Base-by-base conservation (phyloP, 352 stramenopile genomes). In the Phytophthora ramorum region DNA sequence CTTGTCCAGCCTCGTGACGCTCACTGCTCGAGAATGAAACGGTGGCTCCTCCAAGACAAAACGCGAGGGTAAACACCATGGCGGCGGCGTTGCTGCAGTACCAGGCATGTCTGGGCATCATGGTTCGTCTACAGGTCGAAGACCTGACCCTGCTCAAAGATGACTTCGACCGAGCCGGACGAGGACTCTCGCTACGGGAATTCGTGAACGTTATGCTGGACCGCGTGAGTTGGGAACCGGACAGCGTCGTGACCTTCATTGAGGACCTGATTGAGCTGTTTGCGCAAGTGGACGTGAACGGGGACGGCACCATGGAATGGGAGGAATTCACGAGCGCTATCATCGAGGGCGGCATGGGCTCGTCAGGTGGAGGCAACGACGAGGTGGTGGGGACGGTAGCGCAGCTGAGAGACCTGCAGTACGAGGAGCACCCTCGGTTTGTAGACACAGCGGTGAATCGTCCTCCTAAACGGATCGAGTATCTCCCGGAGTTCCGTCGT, bases 271-370 rank as follows among this genome's bases (percentile, higher is more conserved):
- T 91, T 7, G 86, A 94, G 63, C 71, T 94, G 1, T 94, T 92
- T 32, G 77, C 76, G 6, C 82, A 92, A 45, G 82, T 94, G 24
- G 86, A 91, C 45, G 84, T 92, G 53, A 92, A 92, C 26, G 83
- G 83, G 10, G 83, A 92, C 60, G 86, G 86, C 20, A 79, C 78
- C 9, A 94, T 92, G 86, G 81, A 89, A 49, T 94, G 86, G 86
- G 86, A 94, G 26, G 86, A 94, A 62, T 94, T 94, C 48, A 94
- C 86, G 30, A 89, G 77, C 24, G 83, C 84, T 7, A 90, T 94
- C 51, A 92, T 94, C 51, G 86, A 94, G 58, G 83, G 79, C 24
- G 84, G 86, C 54, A 92, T 94, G 85, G 73, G 83, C 10, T 76
- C 70, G 0, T 66, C 66, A 0, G 20, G 66, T 45, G 38, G 55